phyloP scores from a whole-genome alignment of 805 yeast species.

The Grigorovia yakushimaensis region DNA sequence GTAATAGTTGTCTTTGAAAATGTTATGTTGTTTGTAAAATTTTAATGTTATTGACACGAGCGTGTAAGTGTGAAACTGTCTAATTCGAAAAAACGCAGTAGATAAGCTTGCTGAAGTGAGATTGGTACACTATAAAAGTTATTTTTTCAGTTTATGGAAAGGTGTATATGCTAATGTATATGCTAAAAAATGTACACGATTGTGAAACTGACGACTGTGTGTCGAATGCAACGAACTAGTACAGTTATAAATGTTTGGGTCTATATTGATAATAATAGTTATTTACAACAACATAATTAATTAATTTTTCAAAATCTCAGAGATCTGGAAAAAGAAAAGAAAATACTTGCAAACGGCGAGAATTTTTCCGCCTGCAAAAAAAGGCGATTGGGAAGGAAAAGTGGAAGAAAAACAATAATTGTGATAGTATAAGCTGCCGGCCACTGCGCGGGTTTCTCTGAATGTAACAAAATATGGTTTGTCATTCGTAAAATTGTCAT shows the following conservation, averaged over 20 bases:
- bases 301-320: not conserved
- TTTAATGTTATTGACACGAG: too few species aligned
- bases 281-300: not conserved
- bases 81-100: too few species aligned
- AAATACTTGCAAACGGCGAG: not conserved
- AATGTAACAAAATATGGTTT: not conserved
- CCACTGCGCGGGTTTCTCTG: not conserved
- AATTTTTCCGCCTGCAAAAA: not conserved
- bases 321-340: not conserved
- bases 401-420: not conserved
- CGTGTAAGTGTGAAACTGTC: too few species aligned
- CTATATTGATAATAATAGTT: not conserved
- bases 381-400: not conserved
- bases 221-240: not conserved
- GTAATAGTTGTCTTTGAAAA: too few species aligned
- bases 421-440: not conserved
- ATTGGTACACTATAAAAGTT: too few species aligned
- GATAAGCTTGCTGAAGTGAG: not conserved
- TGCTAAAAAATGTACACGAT: too few species aligned
- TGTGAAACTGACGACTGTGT: too few species aligned
- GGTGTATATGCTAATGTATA: not conserved
- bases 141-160: too few species aligned
- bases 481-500: too few species aligned
- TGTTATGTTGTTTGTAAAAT: too few species aligned
- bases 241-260: not conserved